Evolutionary conservation across 192 early-diverging fungal species (phyloP).

Genomic region (Diversispora epigaea): DNA sequence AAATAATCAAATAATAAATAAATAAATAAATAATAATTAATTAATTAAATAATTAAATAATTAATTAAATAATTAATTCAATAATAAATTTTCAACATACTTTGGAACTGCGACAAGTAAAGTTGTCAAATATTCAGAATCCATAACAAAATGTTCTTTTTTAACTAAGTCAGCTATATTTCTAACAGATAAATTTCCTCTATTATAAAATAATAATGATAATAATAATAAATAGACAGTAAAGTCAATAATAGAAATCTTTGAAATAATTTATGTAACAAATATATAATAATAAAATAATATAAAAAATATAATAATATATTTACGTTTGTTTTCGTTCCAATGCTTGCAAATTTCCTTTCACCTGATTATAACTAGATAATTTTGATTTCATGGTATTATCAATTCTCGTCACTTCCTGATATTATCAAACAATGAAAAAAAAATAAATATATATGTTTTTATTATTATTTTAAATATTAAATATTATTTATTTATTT

Average conservation of each 20-base stretch:
- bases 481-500: neutral
- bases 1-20: neutral
- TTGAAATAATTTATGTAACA: conserved; percentile 3
- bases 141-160: conserved; percentile 85
- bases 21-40: neutral
- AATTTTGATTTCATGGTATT: conserved; percentile 88
- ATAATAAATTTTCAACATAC: conserved; percentile 45
- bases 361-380: conserved; percentile 81
- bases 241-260: neutral
- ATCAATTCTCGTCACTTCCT: conserved; percentile 90
- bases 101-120: conserved; percentile 93
- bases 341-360: conserved; percentile 76
- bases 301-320: neutral
- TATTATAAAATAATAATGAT: conserved; percentile 38
- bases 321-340: conserved; percentile 80
- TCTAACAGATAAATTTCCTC: conserved; percentile 87
- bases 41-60: neutral
- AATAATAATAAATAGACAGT: neutral
- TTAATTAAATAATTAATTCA: neutral
- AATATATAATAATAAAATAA: neutral
- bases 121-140: conserved; percentile 94
- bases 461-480: no score
- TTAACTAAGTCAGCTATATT: conserved; percentile 86
- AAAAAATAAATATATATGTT: no score
- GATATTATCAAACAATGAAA: neutral